Evolutionary conservation across 345 rosid genomes (phyloP), one percentile per base, ranked within the genome.

Genomic region (Gossypium arboreum): DNA sequence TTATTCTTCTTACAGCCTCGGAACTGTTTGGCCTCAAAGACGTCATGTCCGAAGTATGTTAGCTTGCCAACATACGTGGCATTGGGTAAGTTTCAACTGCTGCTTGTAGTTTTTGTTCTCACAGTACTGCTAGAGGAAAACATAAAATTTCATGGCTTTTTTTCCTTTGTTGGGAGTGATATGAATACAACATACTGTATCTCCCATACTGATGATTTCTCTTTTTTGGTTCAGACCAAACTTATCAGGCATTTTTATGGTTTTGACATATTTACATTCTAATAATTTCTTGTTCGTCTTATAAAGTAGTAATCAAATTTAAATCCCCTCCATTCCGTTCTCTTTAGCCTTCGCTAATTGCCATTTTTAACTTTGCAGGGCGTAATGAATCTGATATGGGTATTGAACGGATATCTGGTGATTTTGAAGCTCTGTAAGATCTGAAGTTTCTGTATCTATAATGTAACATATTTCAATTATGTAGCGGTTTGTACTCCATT

Each of bases 21-120:
- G 75, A 91, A 92, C 56, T 94, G 98, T 78, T 79, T 77, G 25
- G 72, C 56, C 70, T 71, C 82, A 54, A 85, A 71, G 68, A 85
- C 86, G 55, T 86, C 95, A 25, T 94, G 98, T 76, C 98, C 98
- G 58, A 78, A 84, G 72, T 94, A 90, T 76, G 85, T 94, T 72
- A 89, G 97, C 84, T 68, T 94, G 81, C 98, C 98, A 62, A 79
- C 81, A 76, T 85, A 77, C 75, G 83, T 71, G 2, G 82, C 94
- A 34, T 41, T 54, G 34, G 91, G 97, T 92, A 84, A 87, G 85
- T 80, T 79, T 75, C 68, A 29, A 20, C 17, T 11, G 25, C 52
- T 12, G 12, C 16, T 47, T 45, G 18, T 12, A 22, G 72, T 9
- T 43, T 48, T 48, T 16, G n/a, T 48, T 12, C 50, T 29, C 1